Evolutionary conservation across 352 stramenopile species (phyloP).

Genomic region (Peronospora belbahrii): DNA sequence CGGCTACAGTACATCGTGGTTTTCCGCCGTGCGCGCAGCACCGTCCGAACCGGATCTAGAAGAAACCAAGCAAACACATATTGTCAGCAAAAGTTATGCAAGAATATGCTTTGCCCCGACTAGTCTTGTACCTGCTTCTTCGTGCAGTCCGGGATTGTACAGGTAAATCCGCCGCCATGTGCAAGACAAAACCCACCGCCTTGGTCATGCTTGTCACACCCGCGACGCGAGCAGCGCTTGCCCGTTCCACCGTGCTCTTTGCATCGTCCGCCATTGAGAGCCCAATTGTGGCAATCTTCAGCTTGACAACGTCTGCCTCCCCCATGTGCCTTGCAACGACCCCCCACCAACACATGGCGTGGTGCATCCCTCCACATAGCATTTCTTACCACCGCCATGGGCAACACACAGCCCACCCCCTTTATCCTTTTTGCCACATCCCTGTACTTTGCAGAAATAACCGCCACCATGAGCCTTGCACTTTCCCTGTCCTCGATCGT

Average conservation of each 20-base stretch:
- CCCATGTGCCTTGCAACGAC: slow-evolving; percentile 59
- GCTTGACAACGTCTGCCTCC: slow-evolving; percentile 49
- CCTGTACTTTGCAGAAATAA: slow-evolving; percentile 70
- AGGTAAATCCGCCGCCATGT: slow-evolving; percentile 67
- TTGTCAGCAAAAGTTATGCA: slow-evolving; percentile 2
- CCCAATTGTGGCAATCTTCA: slow-evolving; percentile 49
- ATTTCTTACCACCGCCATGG: slow-evolving; percentile 80
- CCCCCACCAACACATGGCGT: slow-evolving; percentile 67
- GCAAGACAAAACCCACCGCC: slow-evolving; percentile 66
- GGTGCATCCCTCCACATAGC: slow-evolving; percentile 55
- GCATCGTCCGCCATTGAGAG: slow-evolving; percentile 57
- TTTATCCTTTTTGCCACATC: slow-evolving; percentile 80
- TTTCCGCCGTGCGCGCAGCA: slow-evolving; percentile 77
- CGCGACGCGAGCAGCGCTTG: slow-evolving; percentile 53
- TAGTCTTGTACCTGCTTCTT: slow-evolving; percentile 68
- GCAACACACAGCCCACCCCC: slow-evolving; percentile 68
- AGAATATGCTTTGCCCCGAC: background rate
- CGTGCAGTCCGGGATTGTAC: slow-evolving; percentile 51
- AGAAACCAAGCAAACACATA: background rate
- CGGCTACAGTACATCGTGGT: slow-evolving; percentile 49
- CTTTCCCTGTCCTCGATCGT: slow-evolving; percentile 62
- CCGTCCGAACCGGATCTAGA: slow-evolving; percentile 54
- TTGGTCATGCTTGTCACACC: slow-evolving; percentile 75
- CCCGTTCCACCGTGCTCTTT: slow-evolving; percentile 68
- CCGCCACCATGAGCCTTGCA: slow-evolving; percentile 79